A percentile compares a stretch with the other conserved stretches of the same genome.
phyloP scores from a whole-genome alignment of 257 asterid species.

The Salvia hispanica region DNA sequence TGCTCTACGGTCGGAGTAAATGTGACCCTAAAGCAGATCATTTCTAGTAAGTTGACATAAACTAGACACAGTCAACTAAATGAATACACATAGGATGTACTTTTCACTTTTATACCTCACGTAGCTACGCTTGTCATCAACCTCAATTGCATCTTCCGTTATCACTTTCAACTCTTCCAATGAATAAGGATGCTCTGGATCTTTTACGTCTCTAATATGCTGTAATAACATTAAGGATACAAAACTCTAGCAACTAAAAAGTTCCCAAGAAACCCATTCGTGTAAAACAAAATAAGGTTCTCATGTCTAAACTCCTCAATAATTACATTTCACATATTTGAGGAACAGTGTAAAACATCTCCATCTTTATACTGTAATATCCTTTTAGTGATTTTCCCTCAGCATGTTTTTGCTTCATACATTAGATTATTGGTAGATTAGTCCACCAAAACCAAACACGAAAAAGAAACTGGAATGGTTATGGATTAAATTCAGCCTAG shows the following conservation, averaged over 20 bases:
- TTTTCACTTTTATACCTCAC: conserved; percentile 56
- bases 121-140: conserved; percentile 67
- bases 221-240: conserved; percentile 71
- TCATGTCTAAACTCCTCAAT: not conserved
- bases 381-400: not conserved
- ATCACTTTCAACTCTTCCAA: conserved; percentile 92
- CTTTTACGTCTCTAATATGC: conserved; percentile 95
- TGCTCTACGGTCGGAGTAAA: conserved; percentile 97
- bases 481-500: not conserved
- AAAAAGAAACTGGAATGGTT: not conserved
- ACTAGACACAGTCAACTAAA: conserved; percentile 7
- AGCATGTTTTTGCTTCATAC: conserved; percentile 6
- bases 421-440: not conserved
- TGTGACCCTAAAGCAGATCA: conserved; percentile 66
- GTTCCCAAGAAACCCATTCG: conserved; percentile 5
- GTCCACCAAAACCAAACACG: not conserved
- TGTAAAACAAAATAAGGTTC: conserved; percentile 14
- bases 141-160: conserved; percentile 84
- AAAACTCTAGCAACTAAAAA: conserved; percentile 22
- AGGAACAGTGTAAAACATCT: not conserved
- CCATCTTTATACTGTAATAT: not conserved
- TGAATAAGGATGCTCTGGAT: conserved; percentile 95
- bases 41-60: conserved; percentile 21
- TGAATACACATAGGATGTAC: not conserved
- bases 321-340: conserved; percentile 4